phyloP scores from a whole-genome alignment of 805 yeast genomes.

The Lachancea dasiensis region DNA sequence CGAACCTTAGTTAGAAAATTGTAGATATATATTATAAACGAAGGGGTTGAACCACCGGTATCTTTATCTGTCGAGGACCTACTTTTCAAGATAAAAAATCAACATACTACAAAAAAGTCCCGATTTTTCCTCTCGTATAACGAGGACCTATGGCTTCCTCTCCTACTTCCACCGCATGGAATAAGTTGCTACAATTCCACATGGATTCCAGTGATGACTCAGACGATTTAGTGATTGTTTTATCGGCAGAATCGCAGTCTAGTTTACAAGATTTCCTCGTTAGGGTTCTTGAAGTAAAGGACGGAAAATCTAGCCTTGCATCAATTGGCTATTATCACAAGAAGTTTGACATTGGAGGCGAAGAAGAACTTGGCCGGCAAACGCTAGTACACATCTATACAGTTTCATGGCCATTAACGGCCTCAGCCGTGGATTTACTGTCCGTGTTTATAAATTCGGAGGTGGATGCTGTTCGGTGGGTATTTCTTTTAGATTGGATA shows the following conservation, averaged over 20 bases:
- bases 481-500: conserved; percentile 23
- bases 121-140: too few relatives aligned
- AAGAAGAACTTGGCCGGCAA: neutral
- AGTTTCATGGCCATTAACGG: conserved; percentile 3
- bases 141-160: too few relatives aligned
- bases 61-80: too few relatives aligned
- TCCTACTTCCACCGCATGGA: conserved; percentile 2
- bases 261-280: conserved; percentile 1
- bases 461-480: conserved; percentile 2
- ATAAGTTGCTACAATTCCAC: conserved; percentile 2
- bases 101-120: too few relatives aligned
- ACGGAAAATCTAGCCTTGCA: conserved; percentile 3
- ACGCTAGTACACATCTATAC: conserved; percentile 4
- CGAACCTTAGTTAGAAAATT: neutral
- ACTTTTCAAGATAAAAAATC: too few relatives aligned
- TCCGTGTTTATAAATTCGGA: conserved; percentile 3
- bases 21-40: conserved; percentile 5
- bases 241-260: conserved; percentile 5
- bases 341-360: too few relatives aligned
- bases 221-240: neutral
- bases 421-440: conserved; percentile 1
- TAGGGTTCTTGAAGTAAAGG: conserved; percentile 1
- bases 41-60: too few relatives aligned
- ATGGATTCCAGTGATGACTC: neutral
- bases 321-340: conserved; percentile 5